Percentiles rank a stretch among this genome's conserved stretches.
Conservation (phyloP, 768 basidiomycete species). For the Candolleomyces efflorescens region DNA sequence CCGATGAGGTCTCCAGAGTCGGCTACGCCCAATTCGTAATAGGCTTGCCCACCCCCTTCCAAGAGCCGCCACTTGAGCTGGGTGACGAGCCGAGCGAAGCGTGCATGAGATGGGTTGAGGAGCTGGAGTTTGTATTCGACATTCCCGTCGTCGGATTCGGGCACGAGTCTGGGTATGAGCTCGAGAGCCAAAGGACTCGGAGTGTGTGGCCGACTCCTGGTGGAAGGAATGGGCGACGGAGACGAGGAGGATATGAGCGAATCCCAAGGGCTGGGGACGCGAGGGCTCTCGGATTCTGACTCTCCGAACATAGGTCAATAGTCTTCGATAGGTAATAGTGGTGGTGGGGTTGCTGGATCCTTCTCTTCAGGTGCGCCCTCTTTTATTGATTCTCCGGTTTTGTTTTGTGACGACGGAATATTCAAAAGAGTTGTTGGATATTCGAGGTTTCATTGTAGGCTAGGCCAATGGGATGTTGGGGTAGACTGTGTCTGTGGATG, state of each 20-base stretch:
- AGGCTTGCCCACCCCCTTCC: conserved; percentile 79
- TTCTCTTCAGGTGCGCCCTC: not conserved
- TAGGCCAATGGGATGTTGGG: not conserved
- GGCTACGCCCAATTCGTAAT: conserved; percentile 80
- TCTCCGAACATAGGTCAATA: conserved; percentile 67
- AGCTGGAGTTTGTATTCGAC: conserved; percentile 95
- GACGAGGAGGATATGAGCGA: conserved; percentile 60
- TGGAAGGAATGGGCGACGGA: conserved; percentile 30
- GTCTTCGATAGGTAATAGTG: conserved; percentile 8
- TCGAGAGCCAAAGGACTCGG: conserved; percentile 28
- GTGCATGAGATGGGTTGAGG: conserved; percentile 67
- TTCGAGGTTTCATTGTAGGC: conserved; percentile 28
- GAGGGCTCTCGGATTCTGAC: conserved; percentile 74
- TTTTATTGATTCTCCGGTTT: not conserved
- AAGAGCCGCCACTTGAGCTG: conserved; percentile 94
- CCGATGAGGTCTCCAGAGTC: conserved; percentile 89
- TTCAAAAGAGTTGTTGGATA: conserved; percentile 11
- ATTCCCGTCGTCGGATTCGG: conserved; percentile 82
- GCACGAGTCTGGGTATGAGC: conserved; percentile 60
- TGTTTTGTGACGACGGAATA: not conserved
- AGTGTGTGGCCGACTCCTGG: conserved; percentile 19
- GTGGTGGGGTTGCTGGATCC: not conserved
- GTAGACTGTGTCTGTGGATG: not conserved
- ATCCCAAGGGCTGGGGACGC: conserved; percentile 83
- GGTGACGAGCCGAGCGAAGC: conserved; percentile 82